Base-by-base conservation (phyloP, 768 basidiomycete genomes). In the Daedaleopsis nitida region DNA sequence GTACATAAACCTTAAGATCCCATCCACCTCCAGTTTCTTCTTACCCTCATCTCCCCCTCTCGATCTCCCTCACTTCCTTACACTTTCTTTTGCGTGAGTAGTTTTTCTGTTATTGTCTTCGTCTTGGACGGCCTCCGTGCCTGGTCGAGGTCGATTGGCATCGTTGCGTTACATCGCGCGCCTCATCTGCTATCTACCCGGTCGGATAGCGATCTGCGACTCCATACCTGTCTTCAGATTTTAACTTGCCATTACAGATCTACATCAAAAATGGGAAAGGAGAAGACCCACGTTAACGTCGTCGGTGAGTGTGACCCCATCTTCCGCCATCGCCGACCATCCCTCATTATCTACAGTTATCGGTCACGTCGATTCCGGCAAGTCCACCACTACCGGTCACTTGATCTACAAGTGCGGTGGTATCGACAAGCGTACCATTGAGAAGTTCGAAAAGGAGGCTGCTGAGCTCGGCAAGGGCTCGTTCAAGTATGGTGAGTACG, bases 351-450 rank as follows among this genome's bases (percentile, higher is more conserved):
- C 75, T 68, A 37, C 74, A 92, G 94, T 96, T 80, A 96, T 96
- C 83, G 95, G 96, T 69, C 95, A 96, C 85, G 94, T 96, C 92
- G 95, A 98, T 84, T 98, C 96, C 77, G 96, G 96, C 70, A 99
- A 98, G 84, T 98, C 96, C 61, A 99, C 97, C 81, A 99, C 97
- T 74, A 99, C 97, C 70, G 97, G 97, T 69, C 97, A 99, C 84
- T 86, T 99, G 84, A 98, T 98, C 89, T 98, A 98, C 93, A 97
- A 99, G 89, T 99, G 97, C 79, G 97, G 97, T 89, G 97, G 97
- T 92, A 99, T 99, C 84, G 97, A 99, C 79, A 99, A 98, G 87
- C 94, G 94, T 88, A 95, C 94, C 76, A 96, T 96, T 69, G 94
- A 96, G 82, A 97, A 98, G 85, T 98, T 98, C 85, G 97, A 99